phyloP scores from a whole-genome alignment of 306 rosid species.

The Rosa multiflora region DNA sequence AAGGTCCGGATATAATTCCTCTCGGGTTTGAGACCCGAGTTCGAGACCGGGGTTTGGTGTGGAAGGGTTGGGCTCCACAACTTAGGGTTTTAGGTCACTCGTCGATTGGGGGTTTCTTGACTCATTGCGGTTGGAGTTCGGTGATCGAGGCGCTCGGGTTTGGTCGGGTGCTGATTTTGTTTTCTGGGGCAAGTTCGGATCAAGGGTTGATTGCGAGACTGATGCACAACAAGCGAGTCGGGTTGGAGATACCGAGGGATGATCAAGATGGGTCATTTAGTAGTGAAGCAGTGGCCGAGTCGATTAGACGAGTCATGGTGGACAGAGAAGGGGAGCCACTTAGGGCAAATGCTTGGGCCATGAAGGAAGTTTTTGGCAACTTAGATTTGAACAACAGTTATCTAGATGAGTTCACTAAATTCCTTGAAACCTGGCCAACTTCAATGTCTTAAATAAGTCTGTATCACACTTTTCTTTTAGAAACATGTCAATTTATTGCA shows the following conservation, averaged over 20 bases:
- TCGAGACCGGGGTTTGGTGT: slow-evolving; percentile 4
- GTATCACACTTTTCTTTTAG: no score
- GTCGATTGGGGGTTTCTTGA: slow-evolving; percentile 15
- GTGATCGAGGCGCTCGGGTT: slow-evolving; percentile 19
- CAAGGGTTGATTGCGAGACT: slow-evolving; percentile 11
- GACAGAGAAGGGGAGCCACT: slow-evolving; percentile 3
- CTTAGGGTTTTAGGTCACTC: slow-evolving; percentile 7
- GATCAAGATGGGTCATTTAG: slow-evolving; percentile 16
- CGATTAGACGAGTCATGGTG: slow-evolving; percentile 22
- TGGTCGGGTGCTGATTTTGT: slow-evolving; percentile 14
- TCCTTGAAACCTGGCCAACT: background rate
- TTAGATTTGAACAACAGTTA: background rate
- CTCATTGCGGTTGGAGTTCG: slow-evolving; percentile 34
- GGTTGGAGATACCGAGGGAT: slow-evolving; percentile 20
- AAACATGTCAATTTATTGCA: no score
- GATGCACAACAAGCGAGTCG: background rate
- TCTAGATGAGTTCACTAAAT: slow-evolving; percentile 3
- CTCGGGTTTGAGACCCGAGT: slow-evolving; percentile 7
- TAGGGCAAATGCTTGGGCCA: slow-evolving; percentile 10
- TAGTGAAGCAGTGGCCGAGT: slow-evolving; percentile 17
- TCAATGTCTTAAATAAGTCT: background rate
- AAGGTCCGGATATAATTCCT: slow-evolving; percentile 1
- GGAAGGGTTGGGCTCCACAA: slow-evolving; percentile 28
- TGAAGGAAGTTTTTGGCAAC: slow-evolving; percentile 15
- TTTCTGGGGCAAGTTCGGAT: slow-evolving; percentile 20